Evolutionary conservation across 179 eudicot genomes (phyloP).

Genomic region (Carnegiea gigantea): DNA sequence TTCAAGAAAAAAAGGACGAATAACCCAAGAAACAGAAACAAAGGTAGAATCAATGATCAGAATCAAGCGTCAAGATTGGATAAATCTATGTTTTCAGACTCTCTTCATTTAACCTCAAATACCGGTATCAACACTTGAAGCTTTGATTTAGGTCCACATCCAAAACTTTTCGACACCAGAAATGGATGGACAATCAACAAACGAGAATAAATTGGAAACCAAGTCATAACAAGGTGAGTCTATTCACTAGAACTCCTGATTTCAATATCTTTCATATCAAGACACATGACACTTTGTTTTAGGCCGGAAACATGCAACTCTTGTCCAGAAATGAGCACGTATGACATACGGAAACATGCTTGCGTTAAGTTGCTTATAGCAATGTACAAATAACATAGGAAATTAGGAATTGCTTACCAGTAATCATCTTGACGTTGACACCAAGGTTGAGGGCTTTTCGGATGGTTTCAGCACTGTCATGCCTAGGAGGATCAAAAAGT

Average conservation of each 20-base stretch:
- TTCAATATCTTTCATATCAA: no score
- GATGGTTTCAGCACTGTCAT: constrained; percentile 86
- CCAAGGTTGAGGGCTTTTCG: constrained; percentile 85
- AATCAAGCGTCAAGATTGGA: no score
- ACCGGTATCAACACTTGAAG: no score
- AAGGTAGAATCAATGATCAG: not conserved
- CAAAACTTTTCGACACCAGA: no score
- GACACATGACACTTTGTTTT: no score
- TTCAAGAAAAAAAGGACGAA: not conserved
- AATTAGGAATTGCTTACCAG: constrained; percentile 43
- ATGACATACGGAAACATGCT: not conserved
- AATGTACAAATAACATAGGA: not conserved
- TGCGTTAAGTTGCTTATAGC: not conserved
- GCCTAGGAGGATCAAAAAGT: constrained; percentile 87
- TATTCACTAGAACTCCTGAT: no score
- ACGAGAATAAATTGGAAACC: no score
- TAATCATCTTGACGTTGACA: constrained; percentile 82
- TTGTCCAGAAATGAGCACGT: not conserved
- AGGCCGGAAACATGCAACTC: no score
- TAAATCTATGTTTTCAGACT: no score
- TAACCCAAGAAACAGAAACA: not conserved
- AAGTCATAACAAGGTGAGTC: no score
- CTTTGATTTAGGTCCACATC: no score
- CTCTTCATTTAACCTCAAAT: not conserved
- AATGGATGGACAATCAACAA: no score